These are phyloP conservation scores for Osmanthus fragrans DNA, from an alignment of 257 asterid genomes.

Conservation along the genomic window DNA sequence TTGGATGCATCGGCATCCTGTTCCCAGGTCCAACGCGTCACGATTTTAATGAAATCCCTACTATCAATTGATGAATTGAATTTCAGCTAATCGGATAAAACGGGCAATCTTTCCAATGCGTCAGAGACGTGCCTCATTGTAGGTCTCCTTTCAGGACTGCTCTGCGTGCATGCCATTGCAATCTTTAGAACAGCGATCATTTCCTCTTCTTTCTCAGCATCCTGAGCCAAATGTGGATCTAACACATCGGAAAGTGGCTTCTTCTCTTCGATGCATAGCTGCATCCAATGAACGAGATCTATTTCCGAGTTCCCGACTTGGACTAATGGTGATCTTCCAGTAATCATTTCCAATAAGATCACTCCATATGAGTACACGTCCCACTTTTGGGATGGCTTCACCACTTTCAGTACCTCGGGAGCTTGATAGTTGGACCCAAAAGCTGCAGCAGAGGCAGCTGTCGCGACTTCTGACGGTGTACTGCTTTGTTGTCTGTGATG, in stretches of 20 bases:
- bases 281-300: conserved; percentile 87
- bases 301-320: conserved; percentile 62
- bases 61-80: background rate
- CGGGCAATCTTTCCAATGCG: conserved; percentile 60
- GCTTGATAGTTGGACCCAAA: conserved; percentile 72
- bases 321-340: conserved; percentile 65
- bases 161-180: conserved; percentile 82
- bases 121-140: conserved; percentile 74
- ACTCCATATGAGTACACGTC: conserved; percentile 82
- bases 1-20: background rate
- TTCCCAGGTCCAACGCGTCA: background rate
- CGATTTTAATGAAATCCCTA: conserved; percentile 8
- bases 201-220: conserved; percentile 81
- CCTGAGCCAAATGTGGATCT: conserved; percentile 61
- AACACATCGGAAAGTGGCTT: conserved; percentile 78
- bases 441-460: conserved; percentile 51
- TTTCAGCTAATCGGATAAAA: conserved; percentile 13
- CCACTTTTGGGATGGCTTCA: conserved; percentile 96
- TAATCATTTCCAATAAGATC: conserved; percentile 79
- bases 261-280: conserved; percentile 86
- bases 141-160: conserved; percentile 79
- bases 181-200: conserved; percentile 75
- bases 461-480: conserved; percentile 50
- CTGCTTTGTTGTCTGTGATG: conserved; percentile 46
- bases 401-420: conserved; percentile 75